phyloP scores from a whole-genome alignment of 2,329 filamentous ascomycete genomes.

The Orbilia quercus region DNA sequence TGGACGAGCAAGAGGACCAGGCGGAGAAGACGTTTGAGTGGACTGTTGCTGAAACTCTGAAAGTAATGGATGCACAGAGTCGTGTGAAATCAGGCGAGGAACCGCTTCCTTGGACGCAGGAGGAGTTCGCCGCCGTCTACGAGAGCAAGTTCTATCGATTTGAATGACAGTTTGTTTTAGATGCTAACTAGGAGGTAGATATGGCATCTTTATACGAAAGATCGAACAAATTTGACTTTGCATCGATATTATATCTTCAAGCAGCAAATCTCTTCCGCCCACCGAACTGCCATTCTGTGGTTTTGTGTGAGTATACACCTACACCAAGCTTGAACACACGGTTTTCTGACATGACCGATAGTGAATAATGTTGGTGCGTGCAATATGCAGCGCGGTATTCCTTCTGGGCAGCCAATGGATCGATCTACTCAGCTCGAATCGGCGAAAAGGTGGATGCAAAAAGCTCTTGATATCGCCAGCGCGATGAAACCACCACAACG shows the following conservation, averaged over 20 bases:
- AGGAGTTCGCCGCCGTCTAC: conserved; percentile 78
- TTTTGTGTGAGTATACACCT: conserved; percentile 72
- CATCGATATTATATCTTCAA: conserved; percentile 86
- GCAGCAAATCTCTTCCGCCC: conserved; percentile 76
- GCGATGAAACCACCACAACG: conserved; percentile 74
- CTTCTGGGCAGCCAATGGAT: conserved; percentile 65
- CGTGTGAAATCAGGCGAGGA: conserved; percentile 31
- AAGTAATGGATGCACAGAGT: conserved; percentile 67
- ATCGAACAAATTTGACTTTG: conserved; percentile 79
- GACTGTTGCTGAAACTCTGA: conserved; percentile 82
- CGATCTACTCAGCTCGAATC: conserved; percentile 68
- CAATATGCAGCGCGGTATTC: conserved; percentile 54
- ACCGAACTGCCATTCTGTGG: conserved; percentile 78
- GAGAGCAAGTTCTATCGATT: conserved; percentile 69
- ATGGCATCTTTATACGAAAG: conserved; percentile 81
- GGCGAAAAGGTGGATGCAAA: conserved; percentile 80
- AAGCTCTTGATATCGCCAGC: conserved; percentile 75
- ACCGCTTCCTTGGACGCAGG: conserved; percentile 68
- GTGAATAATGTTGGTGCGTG: conserved; percentile 56
- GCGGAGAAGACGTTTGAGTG: conserved; percentile 81
- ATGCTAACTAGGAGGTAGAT: conserved; percentile 64
- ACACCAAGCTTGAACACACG: background rate
- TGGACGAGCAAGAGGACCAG: conserved; percentile 64
- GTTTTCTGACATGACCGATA: conserved; percentile 48
- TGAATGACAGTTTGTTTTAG: background rate